phyloP scores from a whole-genome alignment of 2,329 filamentous ascomycete species.

The Xylariomycetidae sp. region DNA sequence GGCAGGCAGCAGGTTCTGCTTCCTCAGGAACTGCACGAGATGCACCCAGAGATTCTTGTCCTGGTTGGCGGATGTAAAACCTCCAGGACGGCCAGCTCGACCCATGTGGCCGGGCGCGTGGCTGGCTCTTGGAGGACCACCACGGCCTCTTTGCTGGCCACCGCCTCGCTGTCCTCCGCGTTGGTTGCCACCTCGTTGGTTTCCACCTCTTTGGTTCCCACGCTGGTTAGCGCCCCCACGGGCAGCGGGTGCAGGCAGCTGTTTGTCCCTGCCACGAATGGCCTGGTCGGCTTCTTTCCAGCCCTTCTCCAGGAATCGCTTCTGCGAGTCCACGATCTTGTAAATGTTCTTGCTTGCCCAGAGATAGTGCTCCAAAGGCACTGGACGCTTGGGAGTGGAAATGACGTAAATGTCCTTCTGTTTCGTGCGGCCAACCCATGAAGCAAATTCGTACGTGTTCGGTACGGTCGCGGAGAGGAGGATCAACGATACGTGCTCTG shows the following conservation, averaged over 20 bases:
- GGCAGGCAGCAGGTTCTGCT: conserved; percentile 78
- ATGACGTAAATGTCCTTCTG: conserved; percentile 99
- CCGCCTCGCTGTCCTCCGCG: conserved; percentile 43
- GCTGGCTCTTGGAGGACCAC: conserved; percentile 52
- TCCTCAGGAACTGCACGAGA: conserved; percentile 83
- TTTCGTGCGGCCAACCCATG: conserved; percentile 96
- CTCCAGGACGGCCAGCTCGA: conserved; percentile 75
- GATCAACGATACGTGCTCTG: conserved; percentile 93
- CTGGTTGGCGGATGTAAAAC: conserved; percentile 82
- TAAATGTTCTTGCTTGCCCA: conserved; percentile 91
- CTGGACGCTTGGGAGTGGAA: conserved; percentile 89
- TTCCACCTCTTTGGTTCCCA: conserved; percentile 47
- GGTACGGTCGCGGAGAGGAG: conserved; percentile 93
- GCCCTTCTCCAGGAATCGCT: conserved; percentile 83
- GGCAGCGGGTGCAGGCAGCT: conserved; percentile 33
- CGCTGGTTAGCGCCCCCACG: conserved; percentile 42
- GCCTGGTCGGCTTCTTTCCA: conserved; percentile 91
- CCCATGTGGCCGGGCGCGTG: conserved; percentile 80
- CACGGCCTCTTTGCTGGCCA: conserved; percentile 48
- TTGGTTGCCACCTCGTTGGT: conserved; percentile 42
- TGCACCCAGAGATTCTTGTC: conserved; percentile 97
- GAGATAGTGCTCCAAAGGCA: conserved; percentile 91
- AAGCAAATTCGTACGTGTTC: conserved; percentile 96
- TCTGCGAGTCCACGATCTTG: conserved; percentile 91
- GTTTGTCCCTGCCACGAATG: conserved; percentile 74